Evolutionary conservation across 495 filamentous ascomycete species (phyloP), one percentile per base, ranked within the genome.

Genomic region (Cryomyces minteri): DNA sequence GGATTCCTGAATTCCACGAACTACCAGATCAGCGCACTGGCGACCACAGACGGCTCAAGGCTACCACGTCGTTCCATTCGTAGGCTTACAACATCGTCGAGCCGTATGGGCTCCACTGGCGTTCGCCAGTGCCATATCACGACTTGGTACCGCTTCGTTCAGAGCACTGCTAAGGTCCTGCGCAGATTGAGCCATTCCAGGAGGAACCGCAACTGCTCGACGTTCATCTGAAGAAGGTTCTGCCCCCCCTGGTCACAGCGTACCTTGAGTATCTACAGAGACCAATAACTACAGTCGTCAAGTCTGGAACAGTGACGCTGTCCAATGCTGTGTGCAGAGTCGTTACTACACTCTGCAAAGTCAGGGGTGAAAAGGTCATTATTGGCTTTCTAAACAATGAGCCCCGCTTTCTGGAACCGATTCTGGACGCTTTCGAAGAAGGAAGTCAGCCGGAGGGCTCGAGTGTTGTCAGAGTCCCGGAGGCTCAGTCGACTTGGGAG

Each of bases 151-250:
- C 3, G 34, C 12, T 37, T 12, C 12, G 34, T 9, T 1, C 12
- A 37, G 34, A 32, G 40, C 46, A 25, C 18, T 41, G 41, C 53
- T 64, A 34, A 37, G 14, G 25, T 8, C 8, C 45, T 4, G 31
- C 62, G 61, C 61, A 93, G 69, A 69, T 98, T 32, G 86, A 94
- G 48, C 84, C 80, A 33, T 96, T 96, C 56, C 90, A 94, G 69
- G 90, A 95, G 64, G 80, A 84, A 53, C 88, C 90, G 14, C 90
- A 99, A 58, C 73, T 99, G 4, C 74, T 99, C n/a, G 90, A 99
- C 61, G 79, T 86, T 1, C 69, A 90, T 58, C 71, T 99, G 39
- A 73, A 77, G 47, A 67, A 65, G 47, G 73, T 92, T 56, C 60
- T 98, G 36, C 74, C 82, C 32, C 66, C 71, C 6, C 67, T 95